Base-by-base conservation (phyloP, 305 asterid genomes). In the Fraxinus baroniana region DNA sequence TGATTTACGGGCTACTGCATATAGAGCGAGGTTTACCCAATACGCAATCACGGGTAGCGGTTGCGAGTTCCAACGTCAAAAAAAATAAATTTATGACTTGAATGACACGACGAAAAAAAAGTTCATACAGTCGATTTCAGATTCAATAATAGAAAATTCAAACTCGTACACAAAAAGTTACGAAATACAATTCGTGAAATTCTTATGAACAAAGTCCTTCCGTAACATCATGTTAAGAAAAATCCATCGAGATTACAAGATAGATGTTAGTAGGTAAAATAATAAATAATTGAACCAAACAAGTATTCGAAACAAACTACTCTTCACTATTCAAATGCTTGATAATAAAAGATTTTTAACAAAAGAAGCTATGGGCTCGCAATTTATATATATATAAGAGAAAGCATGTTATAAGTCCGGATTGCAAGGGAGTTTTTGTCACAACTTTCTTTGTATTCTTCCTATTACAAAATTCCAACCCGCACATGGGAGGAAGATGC, bases 401-500 rank as follows among this genome's bases (percentile, higher is more conserved):
- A 71, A 7, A 70, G 76, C 76, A 70, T 28, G 44, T 71, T 71
- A 15, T 6, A 6, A 71, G 44, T 71, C 76, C 76, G 76, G 76
- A 71, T 13, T 71, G 76, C 76, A 71, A 8, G 76, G 76, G 24
- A 71, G 44, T 15, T 71, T 71, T 71, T 71, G 76, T 71, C 76
- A 13, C 24, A 32, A 71, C 76, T 13, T 71, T 71, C 5, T 71
- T 71, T 32, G 76, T 71, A 32, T 71, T 15, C 73, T 24, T 64
- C 13, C 15, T 20, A 8, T 62, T 68, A 68, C 35, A 68, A 68
- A 68, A 68, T 68, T 28, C 76, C 76, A 71, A 13, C 22, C 76
- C 76, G 44, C 76, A 71, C 76, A 71, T 71, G 76, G 76, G 76
- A 30, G 76, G 76, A 71, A 71, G 76, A 30, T 71, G 76, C 76